A percentile compares a stretch with the other conserved stretches of the same genome.
These are phyloP conservation scores for maize (Zea mays) DNA, from an alignment of 176 grass and related monocot species.

Conservation along the genomic window Zm-B73-REFERENCE-NAM-5.0 NC_050097.1:38124501-38125000, in stretches of 20 bases:
- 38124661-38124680: constrained; percentile 2
- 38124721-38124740: constrained; percentile 49
- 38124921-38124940: constrained; percentile 95
- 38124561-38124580: background rate
- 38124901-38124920: constrained; percentile 93
- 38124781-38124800: constrained; percentile 58
- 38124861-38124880: constrained; percentile 97
- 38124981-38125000: constrained; percentile 97
- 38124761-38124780: constrained; percentile 99
- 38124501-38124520: constrained; percentile 4
- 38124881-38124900: constrained; percentile 92
- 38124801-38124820: background rate
- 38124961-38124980: constrained; percentile 96
- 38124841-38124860: constrained; percentile 45
- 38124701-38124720: constrained; percentile 5
- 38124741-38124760: constrained; percentile 98
- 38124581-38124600: background rate
- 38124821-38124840: constrained; percentile 20
- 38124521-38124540: constrained; percentile 8
- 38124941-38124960: constrained; percentile 98
- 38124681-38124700: constrained; percentile 18
- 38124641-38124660: background rate
- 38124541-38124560: background rate
- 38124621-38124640: constrained; percentile 20
- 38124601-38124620: constrained; percentile 27